phyloP scores from a whole-genome alignment of 345 rosid species.

The Rhizophora mangle region DNA sequence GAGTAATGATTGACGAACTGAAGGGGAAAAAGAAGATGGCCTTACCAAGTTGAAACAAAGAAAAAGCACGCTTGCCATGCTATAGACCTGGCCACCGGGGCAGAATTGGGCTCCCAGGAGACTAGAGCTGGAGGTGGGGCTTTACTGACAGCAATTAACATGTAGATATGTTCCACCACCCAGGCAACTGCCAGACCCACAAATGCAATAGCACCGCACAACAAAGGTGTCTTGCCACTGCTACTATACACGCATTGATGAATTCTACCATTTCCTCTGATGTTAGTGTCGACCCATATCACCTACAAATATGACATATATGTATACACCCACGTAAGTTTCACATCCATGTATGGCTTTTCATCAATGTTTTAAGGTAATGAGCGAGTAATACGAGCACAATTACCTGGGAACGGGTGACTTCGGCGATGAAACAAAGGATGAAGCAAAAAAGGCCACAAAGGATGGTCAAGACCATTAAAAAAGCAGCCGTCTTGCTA shows the following conservation, averaged over 20 bases:
- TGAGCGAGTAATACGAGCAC: too few relatives aligned
- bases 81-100: constrained; percentile 36
- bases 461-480: constrained; percentile 54
- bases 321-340: not conserved
- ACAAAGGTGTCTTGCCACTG: constrained; percentile 65
- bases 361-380: too few relatives aligned
- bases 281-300: constrained; percentile 36
- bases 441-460: constrained; percentile 73
- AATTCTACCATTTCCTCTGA: constrained; percentile 17
- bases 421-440: constrained; percentile 85
- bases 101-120: constrained; percentile 48
- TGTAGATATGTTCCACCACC: constrained; percentile 63
- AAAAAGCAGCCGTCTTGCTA: constrained; percentile 58
- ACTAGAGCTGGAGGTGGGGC: constrained; percentile 48
- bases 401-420: constrained; percentile 75
- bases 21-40: not conserved
- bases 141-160: constrained; percentile 63
- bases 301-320: constrained; percentile 36
- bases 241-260: constrained; percentile 64
- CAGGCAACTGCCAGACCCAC: constrained; percentile 57
- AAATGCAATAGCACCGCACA: constrained; percentile 59
- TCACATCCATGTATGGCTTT: too few relatives aligned
- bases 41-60: constrained; percentile 76
- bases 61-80: constrained; percentile 72
- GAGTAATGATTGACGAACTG: too few relatives aligned